These are phyloP conservation scores for Linnemannia zychae DNA, from an alignment of 192 early-diverging fungal species.

Conservation along the genomic window DNA sequence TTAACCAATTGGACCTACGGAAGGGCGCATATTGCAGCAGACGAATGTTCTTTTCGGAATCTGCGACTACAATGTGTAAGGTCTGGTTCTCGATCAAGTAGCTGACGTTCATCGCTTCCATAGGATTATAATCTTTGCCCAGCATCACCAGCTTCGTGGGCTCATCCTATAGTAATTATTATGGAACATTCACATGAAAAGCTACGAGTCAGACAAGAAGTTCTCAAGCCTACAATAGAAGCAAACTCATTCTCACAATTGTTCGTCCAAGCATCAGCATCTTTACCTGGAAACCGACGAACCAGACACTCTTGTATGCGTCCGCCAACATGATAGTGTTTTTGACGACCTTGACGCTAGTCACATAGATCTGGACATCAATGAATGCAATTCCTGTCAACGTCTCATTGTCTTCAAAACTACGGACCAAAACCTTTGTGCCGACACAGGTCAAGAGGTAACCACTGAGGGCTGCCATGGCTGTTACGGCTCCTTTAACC, in stretches of 20 bases:
- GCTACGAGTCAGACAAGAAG: no score
- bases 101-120: slow-evolving; percentile 81
- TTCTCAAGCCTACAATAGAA: no score
- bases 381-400: slow-evolving; percentile 94
- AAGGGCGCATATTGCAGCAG: slow-evolving; percentile 90
- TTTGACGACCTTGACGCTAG: slow-evolving; percentile 83
- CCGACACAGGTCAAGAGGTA: slow-evolving; percentile 90
- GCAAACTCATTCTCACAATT: background rate
- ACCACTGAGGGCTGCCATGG: slow-evolving; percentile 87
- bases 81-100: slow-evolving; percentile 83
- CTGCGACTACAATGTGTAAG: slow-evolving; percentile 84
- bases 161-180: slow-evolving; percentile 73
- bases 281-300: slow-evolving; percentile 90
- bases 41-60: slow-evolving; percentile 86
- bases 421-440: slow-evolving; percentile 88
- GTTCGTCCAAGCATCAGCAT: background rate
- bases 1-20: slow-evolving; percentile 64
- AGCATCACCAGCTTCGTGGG: slow-evolving; percentile 90
- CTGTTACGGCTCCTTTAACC: slow-evolving; percentile 89
- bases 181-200: no score
- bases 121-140: slow-evolving; percentile 88
- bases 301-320: slow-evolving; percentile 87
- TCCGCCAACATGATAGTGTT: slow-evolving; percentile 92
- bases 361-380: slow-evolving; percentile 94
- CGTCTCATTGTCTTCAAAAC: slow-evolving; percentile 84